These are phyloP conservation scores for Lachancea nothofagi DNA, from an alignment of 805 yeast species.

Conservation along the genomic window DNA sequence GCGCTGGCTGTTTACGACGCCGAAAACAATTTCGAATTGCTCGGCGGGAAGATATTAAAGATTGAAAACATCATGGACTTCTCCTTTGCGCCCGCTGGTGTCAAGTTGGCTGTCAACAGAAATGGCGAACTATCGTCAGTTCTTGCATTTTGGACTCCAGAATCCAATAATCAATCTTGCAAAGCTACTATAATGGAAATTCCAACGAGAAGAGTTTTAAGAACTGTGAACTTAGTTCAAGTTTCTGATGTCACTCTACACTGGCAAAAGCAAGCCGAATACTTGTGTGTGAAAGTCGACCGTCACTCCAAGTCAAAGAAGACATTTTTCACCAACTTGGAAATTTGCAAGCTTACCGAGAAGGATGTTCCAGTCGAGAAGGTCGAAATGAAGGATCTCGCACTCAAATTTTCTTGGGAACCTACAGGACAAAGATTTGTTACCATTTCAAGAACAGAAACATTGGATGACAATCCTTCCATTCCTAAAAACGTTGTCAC, in stretches of 20 bases:
- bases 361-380: slow-evolving; percentile 93
- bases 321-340: slow-evolving; percentile 85
- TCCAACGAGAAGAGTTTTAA: slow-evolving; percentile 73
- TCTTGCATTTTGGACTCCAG: slow-evolving; percentile 96
- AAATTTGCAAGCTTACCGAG: slow-evolving; percentile 81
- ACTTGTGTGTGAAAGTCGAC: slow-evolving; percentile 88
- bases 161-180: slow-evolving; percentile 84
- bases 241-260: slow-evolving; percentile 84
- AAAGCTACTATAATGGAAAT: slow-evolving; percentile 86
- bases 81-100: slow-evolving; percentile 91
- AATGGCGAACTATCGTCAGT: slow-evolving; percentile 56
- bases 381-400: slow-evolving; percentile 85
- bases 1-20: slow-evolving; percentile 88
- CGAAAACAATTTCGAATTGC: slow-evolving; percentile 61
- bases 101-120: slow-evolving; percentile 54
- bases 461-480: slow-evolving; percentile 50
- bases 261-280: slow-evolving; percentile 89
- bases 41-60: slow-evolving; percentile 81
- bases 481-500: slow-evolving; percentile 59
- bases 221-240: slow-evolving; percentile 92
- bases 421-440: slow-evolving; percentile 86
- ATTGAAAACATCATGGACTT: slow-evolving; percentile 84
- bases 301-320: slow-evolving; percentile 95
- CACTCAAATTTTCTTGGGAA: slow-evolving; percentile 90
- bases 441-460: slow-evolving; percentile 59